Evolutionary conservation across 139 green algal species (phyloP).

Genomic region (Chloropicon primus): DNA sequence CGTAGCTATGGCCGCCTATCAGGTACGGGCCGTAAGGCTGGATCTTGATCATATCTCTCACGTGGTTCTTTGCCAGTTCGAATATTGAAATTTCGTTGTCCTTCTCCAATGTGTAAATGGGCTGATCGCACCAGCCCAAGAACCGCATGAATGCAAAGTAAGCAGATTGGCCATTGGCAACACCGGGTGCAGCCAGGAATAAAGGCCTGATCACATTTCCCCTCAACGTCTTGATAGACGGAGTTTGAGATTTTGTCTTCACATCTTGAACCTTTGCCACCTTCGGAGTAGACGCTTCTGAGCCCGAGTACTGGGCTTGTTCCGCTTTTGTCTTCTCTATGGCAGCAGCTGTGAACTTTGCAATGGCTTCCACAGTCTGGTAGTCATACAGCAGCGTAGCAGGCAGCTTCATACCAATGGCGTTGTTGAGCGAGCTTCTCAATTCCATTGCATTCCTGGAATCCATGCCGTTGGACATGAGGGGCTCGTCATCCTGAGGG

Average conservation of each 20-base stretch:
- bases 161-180: constrained; percentile 70
- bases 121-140: constrained; percentile 25
- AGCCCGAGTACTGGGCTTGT: background rate
- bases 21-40: constrained; percentile 68
- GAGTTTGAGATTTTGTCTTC: background rate
- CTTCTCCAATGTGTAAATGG: constrained; percentile 83
- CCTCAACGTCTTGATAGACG: constrained; percentile 46
- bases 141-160: constrained; percentile 50
- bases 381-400: constrained; percentile 75
- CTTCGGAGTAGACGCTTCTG: background rate
- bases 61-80: constrained; percentile 35
- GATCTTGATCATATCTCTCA: constrained; percentile 53
- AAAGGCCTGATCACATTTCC: constrained; percentile 33
- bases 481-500: constrained; percentile 29
- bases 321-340: background rate
- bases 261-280: background rate
- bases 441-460: constrained; percentile 46
- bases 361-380: constrained; percentile 29
- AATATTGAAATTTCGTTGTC: constrained; percentile 73
- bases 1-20: constrained; percentile 73
- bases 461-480: constrained; percentile 38
- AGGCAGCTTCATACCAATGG: constrained; percentile 38
- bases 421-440: constrained; percentile 21
- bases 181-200: constrained; percentile 73
- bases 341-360: background rate